Evolutionary conservation across 2,329 filamentous ascomycete genomes (phyloP).

Genomic region (Fusarium torulosum): DNA sequence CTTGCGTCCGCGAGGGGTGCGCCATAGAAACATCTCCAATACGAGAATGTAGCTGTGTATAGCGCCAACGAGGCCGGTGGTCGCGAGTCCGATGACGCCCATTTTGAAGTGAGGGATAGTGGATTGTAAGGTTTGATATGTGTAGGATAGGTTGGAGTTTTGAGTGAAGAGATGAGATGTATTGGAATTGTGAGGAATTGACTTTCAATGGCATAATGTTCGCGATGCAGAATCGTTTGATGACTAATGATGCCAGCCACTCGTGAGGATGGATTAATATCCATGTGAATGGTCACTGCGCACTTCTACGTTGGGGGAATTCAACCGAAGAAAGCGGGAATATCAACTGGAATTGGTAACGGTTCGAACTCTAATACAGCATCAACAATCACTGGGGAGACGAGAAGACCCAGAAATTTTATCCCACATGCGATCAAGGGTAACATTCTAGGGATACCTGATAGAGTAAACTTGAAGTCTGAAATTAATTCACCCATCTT

Average conservation of each 20-base stretch:
- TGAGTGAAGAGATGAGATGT: neutral
- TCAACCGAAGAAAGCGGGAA: conserved; percentile 24
- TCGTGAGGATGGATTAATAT: neutral
- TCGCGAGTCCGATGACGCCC: conserved; percentile 51
- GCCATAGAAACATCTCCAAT: conserved; percentile 66
- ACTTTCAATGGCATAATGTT: neutral
- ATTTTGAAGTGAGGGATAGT: conserved; percentile 42
- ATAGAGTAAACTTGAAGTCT: neutral
- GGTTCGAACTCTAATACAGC: conserved; percentile 5
- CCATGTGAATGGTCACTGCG: conserved; percentile 18
- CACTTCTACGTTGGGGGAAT: conserved; percentile 6
- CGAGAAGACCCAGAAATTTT: neutral
- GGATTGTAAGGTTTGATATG: neutral
- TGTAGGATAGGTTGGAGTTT: neutral
- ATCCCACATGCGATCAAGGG: too few relatives aligned
- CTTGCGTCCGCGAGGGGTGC: conserved; percentile 58
- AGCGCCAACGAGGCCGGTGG: conserved; percentile 56
- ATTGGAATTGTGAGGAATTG: neutral
- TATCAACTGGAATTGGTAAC: conserved; percentile 8
- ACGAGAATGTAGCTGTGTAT: conserved; percentile 63
- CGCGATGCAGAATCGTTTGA: neutral
- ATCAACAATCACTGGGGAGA: neutral
- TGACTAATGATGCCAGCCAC: neutral
- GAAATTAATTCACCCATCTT: neutral
- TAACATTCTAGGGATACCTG: too few relatives aligned